Evolutionary conservation across 495 filamentous ascomycete genomes (phyloP).

Genomic region (Penicillium cinerascens): DNA sequence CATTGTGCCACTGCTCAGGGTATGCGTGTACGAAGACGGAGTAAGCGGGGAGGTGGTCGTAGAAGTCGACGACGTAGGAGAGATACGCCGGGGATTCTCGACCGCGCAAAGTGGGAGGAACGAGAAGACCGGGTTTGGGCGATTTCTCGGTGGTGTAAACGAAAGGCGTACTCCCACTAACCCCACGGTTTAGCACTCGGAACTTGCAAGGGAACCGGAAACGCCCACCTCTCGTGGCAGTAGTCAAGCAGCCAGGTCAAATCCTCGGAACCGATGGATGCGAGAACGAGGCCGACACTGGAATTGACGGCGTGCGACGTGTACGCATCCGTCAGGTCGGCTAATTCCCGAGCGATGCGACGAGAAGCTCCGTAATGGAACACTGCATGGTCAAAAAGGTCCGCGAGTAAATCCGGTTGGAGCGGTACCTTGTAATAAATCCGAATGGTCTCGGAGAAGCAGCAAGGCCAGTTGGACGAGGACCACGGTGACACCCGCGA

Average conservation of each 20-base stretch:
- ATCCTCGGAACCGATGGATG: conserved; percentile 9
- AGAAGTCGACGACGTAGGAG: conserved; percentile 38
- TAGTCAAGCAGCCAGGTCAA: conserved; percentile 16
- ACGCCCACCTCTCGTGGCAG: conserved; percentile 9
- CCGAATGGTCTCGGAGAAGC: background rate
- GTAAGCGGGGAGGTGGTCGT: conserved; percentile 35
- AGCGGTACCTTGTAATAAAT: background rate
- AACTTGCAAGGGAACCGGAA: background rate
- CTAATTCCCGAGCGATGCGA: conserved; percentile 1
- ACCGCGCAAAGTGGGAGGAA: conserved; percentile 31
- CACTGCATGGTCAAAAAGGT: background rate
- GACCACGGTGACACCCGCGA: background rate
- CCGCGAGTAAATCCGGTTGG: background rate
- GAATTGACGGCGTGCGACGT: conserved; percentile 5
- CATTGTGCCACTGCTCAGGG: conserved; percentile 44
- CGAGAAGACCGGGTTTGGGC: conserved; percentile 29
- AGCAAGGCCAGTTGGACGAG: background rate
- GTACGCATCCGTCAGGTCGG: conserved; percentile 4
- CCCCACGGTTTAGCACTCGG: background rate
- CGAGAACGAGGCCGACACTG: conserved; percentile 13
- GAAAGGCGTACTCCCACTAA: conserved; percentile 30
- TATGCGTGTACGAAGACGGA: conserved; percentile 41
- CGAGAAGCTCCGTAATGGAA: background rate
- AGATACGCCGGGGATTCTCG: conserved; percentile 42
- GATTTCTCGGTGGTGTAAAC: conserved; percentile 33